Conservation (phyloP, 2,329 filamentous ascomycete species). For the Lachnellula suecica region DNA sequence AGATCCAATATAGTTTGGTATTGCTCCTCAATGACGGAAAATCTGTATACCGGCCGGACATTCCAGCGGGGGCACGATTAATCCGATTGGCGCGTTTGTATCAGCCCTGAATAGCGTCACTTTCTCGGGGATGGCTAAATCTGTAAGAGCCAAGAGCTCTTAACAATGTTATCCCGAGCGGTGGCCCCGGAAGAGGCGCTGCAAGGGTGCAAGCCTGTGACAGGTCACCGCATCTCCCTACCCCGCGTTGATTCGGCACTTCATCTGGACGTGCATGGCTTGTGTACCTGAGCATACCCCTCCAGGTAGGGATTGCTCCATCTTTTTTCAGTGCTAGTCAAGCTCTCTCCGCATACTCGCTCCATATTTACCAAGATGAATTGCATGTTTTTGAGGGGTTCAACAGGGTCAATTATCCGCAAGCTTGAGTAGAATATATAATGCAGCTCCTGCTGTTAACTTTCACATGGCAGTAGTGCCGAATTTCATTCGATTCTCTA, state of each 20-base stretch:
- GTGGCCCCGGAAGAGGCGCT: not conserved
- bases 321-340: not conserved
- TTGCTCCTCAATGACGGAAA: no score
- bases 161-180: constrained; percentile 7
- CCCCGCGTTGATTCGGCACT: constrained; percentile 9
- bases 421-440: constrained; percentile 3
- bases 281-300: constrained; percentile 9
- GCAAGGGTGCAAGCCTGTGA: not conserved
- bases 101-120: constrained; percentile 6
- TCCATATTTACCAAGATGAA: not conserved
- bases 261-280: not conserved
- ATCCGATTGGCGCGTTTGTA: constrained; percentile 14
- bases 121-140: constrained; percentile 1
- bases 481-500: not conserved
- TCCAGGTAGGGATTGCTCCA: constrained; percentile 13
- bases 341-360: not conserved
- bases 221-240: not conserved
- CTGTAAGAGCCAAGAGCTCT: not conserved
- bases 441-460: not conserved
- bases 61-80: not conserved
- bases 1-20: no score
- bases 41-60: constrained; percentile 1
- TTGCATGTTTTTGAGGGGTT: not conserved
- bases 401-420: not conserved
- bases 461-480: not conserved